These are phyloP conservation scores for Papilionanthe hybrid DNA, from an alignment of 116 monocot species.

Conservation along the genomic window DNA sequence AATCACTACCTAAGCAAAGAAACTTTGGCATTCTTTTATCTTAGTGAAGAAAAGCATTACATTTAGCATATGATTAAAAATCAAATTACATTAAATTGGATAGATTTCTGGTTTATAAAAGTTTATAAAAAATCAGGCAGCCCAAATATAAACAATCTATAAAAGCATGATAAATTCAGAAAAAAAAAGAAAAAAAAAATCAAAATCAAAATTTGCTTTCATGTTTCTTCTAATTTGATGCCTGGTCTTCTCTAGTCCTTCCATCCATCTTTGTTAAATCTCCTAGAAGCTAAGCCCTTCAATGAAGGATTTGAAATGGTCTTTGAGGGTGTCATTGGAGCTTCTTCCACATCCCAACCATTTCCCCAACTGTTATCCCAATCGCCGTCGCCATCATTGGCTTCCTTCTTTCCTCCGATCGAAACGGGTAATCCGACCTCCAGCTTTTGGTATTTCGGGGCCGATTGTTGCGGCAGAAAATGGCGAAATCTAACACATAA, in stretches of 20 bases:
- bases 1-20: no score
- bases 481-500: slow-evolving; percentile 26
- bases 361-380: slow-evolving; percentile 72
- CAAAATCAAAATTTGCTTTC: neutral
- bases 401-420: slow-evolving; percentile 35
- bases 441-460: slow-evolving; percentile 33
- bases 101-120: no score
- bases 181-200: neutral
- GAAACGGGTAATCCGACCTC: slow-evolving; percentile 53
- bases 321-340: slow-evolving; percentile 57
- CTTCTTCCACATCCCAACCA: slow-evolving; percentile 73
- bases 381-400: slow-evolving; percentile 18
- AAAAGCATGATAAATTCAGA: neutral
- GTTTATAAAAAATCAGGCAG: neutral
- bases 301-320: slow-evolving; percentile 42
- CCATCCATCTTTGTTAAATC: slow-evolving; percentile 69
- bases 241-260: slow-evolving; percentile 28
- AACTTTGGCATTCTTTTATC: no score
- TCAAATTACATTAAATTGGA: no score
- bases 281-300: slow-evolving; percentile 68
- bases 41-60: neutral
- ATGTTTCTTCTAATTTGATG: neutral
- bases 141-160: neutral
- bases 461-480: slow-evolving; percentile 9
- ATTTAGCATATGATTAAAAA: neutral